A percentile compares a stretch with the other conserved stretches of the same genome.
Evolutionary conservation across 768 basidiomycete genomes (phyloP).

Genomic region (Tephrocybe sp.): DNA sequence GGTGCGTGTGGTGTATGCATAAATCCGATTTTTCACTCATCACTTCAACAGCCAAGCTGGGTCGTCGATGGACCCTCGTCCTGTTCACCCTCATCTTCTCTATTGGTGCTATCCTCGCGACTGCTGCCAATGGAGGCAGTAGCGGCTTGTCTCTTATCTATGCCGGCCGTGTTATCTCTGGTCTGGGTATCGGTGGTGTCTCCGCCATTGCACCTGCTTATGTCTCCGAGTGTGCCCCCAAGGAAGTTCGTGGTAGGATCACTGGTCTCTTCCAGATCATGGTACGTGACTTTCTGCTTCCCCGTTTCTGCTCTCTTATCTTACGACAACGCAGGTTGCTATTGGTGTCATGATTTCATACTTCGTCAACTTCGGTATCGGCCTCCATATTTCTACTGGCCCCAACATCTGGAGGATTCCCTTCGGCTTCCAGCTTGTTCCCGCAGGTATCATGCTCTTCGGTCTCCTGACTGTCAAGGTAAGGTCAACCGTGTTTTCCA

Average conservation of each 20-base stretch:
- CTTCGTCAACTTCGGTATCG: slow-evolving; percentile 71
- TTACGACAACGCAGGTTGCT: slow-evolving; percentile 41
- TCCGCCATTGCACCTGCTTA: slow-evolving; percentile 82
- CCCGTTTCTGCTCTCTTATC: neutral
- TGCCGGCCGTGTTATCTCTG: slow-evolving; percentile 75
- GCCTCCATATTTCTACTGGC: slow-evolving; percentile 45
- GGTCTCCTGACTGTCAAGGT: slow-evolving; percentile 69
- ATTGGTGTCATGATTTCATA: slow-evolving; percentile 84
- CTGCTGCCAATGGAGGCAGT: slow-evolving; percentile 49
- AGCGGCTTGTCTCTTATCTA: slow-evolving; percentile 71
- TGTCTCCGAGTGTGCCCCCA: slow-evolving; percentile 86
- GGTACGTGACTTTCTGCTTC: slow-evolving; percentile 29
- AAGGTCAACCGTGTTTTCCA: too few relatives aligned
- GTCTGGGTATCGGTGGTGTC: slow-evolving; percentile 80
- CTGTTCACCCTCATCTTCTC: slow-evolving; percentile 60
- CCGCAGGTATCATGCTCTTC: slow-evolving; percentile 55
- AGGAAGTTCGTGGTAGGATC: slow-evolving; percentile 81
- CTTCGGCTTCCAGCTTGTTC: slow-evolving; percentile 74
- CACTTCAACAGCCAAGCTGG: slow-evolving; percentile 47
- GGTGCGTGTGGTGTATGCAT: slow-evolving; percentile 35
- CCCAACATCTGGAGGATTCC: slow-evolving; percentile 66
- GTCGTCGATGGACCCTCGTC: slow-evolving; percentile 63
- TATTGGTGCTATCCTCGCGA: slow-evolving; percentile 74
- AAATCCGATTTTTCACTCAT: neutral
- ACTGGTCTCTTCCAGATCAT: slow-evolving; percentile 87